Conservation (phyloP, 129 eudicot genomes). For the Apium graveolens region DNA sequence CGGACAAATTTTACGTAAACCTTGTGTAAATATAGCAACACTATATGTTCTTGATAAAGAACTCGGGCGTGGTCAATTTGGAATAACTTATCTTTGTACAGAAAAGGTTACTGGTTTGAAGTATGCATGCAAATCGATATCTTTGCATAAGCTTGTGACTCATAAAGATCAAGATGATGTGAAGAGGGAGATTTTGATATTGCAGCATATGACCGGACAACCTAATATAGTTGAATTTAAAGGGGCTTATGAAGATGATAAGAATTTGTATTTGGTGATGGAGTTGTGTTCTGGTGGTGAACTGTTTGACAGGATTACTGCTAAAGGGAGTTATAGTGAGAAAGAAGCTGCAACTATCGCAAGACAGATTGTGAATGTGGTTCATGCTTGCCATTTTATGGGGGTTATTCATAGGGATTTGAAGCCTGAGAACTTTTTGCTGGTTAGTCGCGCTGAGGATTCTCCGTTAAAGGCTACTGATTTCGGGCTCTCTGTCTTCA, state of each 20-base stretch:
- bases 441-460: conserved; percentile 54
- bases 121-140: conserved; percentile 82
- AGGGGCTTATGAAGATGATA: conserved; percentile 76
- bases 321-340: conserved; percentile 69
- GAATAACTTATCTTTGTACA: conserved; percentile 70
- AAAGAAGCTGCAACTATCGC: conserved; percentile 74
- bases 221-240: conserved; percentile 85
- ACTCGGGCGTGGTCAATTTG: conserved; percentile 87
- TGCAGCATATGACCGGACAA: conserved; percentile 76
- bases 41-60: conserved; percentile 55
- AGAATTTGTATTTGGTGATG: conserved; percentile 68
- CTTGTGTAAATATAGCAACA: conserved; percentile 42
- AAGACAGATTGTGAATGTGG: conserved; percentile 92
- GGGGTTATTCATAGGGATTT: conserved; percentile 90
- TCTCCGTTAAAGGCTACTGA: conserved; percentile 74
- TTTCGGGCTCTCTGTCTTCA: conserved; percentile 95
- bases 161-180: conserved; percentile 61
- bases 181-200: conserved; percentile 65
- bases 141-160: conserved; percentile 45
- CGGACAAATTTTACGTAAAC: conserved; percentile 51
- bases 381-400: conserved; percentile 93
- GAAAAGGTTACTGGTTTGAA: conserved; percentile 44
- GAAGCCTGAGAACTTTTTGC: conserved; percentile 91
- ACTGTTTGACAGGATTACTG: conserved; percentile 72
- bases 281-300: conserved; percentile 91